Percentiles rank a stretch among this genome's conserved stretches.
Conservation (phyloP, 306 rosid species). For the Boehmeria nivea region DNA sequence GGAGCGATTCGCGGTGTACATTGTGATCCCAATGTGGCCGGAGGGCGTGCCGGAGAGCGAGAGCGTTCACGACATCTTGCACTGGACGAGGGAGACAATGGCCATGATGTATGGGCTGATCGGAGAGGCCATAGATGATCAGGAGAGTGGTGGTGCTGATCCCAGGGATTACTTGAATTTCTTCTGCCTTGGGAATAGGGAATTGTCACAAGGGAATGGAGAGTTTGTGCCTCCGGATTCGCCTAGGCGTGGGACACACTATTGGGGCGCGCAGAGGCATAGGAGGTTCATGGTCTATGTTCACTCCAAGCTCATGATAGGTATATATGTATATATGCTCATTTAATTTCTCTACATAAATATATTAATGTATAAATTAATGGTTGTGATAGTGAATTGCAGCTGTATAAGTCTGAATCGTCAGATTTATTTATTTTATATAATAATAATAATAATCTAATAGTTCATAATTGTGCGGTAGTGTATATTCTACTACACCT, state of each 20-base stretch:
- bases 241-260: slow-evolving; percentile 60
- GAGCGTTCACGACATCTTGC: slow-evolving; percentile 70
- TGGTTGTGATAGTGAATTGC: not conserved
- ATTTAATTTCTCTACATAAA: not conserved
- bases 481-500: too few species aligned
- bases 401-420: too few species aligned
- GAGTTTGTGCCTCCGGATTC: slow-evolving; percentile 67
- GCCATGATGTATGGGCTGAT: slow-evolving; percentile 78
- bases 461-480: too few species aligned
- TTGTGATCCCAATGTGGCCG: slow-evolving; percentile 98
- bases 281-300: slow-evolving; percentile 97
- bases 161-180: slow-evolving; percentile 90
- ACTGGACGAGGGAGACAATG: slow-evolving; percentile 87
- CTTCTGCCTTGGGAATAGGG: slow-evolving; percentile 92
- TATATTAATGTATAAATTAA: not conserved
- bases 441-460: too few species aligned
- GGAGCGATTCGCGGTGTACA: slow-evolving; percentile 76
- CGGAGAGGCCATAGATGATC: slow-evolving; percentile 73
- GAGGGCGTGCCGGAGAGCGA: slow-evolving; percentile 89
- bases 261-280: slow-evolving; percentile 72
- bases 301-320: slow-evolving; percentile 96
- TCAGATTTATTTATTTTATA: too few species aligned
- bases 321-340: slow-evolving; percentile 26
- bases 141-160: slow-evolving; percentile 38
- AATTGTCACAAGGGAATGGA: slow-evolving; percentile 39